phyloP scores from a whole-genome alignment of 306 rosid genomes.

The Vigna hirtella region DNA sequence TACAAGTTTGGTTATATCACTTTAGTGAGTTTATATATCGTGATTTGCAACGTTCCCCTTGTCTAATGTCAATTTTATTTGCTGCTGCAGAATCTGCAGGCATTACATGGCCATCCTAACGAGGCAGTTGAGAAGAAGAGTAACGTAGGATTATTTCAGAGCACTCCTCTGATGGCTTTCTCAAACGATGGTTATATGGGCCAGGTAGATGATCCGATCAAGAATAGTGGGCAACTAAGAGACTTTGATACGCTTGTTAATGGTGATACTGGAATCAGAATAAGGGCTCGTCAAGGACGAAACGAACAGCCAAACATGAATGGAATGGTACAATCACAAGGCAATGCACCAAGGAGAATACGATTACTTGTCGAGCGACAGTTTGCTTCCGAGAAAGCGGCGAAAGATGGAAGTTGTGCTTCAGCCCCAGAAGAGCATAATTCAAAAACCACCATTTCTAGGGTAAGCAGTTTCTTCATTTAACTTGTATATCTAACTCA shows the following conservation, averaged over 20 bases:
- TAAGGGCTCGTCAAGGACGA: slow-evolving; percentile 50
- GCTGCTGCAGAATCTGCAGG: slow-evolving; percentile 53
- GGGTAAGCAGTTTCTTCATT: slow-evolving; percentile 52
- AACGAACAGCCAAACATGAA: slow-evolving; percentile 39
- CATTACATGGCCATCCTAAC: slow-evolving; percentile 27
- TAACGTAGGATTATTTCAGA: slow-evolving; percentile 30
- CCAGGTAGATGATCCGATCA: slow-evolving; percentile 34
- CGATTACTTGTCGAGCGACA: slow-evolving; percentile 46
- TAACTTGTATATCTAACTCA: slow-evolving; percentile 17
- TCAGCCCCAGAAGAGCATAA: slow-evolving; percentile 47
- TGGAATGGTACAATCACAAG: slow-evolving; percentile 28
- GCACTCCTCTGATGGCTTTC: slow-evolving; percentile 42
- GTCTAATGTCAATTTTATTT: slow-evolving; percentile 27
- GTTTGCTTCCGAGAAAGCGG: slow-evolving; percentile 18
- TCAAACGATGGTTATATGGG: slow-evolving; percentile 43
- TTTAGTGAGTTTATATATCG: slow-evolving; percentile 13
- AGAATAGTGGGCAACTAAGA: slow-evolving; percentile 45
- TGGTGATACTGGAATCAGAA: slow-evolving; percentile 53
- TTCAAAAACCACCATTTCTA: slow-evolving; percentile 43
- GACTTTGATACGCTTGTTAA: slow-evolving; percentile 33
- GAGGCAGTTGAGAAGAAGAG: slow-evolving; percentile 40
- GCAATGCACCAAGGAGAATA: slow-evolving; percentile 70
- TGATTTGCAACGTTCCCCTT: slow-evolving; percentile 23
- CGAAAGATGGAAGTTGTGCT: slow-evolving; percentile 10
- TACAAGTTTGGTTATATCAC: slow-evolving; percentile 5